A percentile compares a stretch with the other conserved stretches of the same genome.
These are phyloP conservation scores for Globisporangium viniferum DNA, from an alignment of 352 stramenopile species.

Conservation along the genomic window DNA sequence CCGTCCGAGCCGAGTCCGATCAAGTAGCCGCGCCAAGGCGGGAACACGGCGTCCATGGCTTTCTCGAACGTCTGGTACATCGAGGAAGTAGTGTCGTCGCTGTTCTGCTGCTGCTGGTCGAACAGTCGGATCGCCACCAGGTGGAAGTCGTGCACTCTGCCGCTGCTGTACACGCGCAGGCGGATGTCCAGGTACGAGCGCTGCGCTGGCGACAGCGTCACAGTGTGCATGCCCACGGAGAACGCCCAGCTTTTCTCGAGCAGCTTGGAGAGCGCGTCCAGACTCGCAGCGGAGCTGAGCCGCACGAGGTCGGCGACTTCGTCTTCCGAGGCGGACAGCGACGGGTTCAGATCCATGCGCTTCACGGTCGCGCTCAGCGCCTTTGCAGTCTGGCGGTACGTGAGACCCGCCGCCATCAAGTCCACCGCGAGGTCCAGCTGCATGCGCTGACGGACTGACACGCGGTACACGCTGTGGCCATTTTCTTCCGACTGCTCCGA, in stretches of 20 bases:
- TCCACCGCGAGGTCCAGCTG: conserved; percentile 27
- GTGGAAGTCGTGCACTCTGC: conserved; percentile 37
- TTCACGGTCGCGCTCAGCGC: conserved; percentile 19
- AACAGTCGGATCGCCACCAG: conserved; percentile 34
- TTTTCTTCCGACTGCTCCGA: background rate
- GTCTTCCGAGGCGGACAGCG: conserved; percentile 9
- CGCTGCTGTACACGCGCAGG: conserved; percentile 33
- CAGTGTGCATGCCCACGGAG: conserved; percentile 36
- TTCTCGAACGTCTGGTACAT: conserved; percentile 33
- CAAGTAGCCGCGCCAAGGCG: conserved; percentile 32
- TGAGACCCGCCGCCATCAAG: conserved; percentile 21
- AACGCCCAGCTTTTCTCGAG: conserved; percentile 45
- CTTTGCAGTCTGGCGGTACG: conserved; percentile 16
- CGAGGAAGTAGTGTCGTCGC: conserved; percentile 11
- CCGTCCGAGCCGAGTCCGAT: conserved; percentile 36
- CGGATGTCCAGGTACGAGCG: conserved; percentile 43
- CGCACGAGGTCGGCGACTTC: conserved; percentile 31
- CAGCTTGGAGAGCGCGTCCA: conserved; percentile 33
- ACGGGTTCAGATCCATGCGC: conserved; percentile 19
- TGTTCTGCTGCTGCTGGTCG: conserved; percentile 12
- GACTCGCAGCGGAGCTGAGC: conserved; percentile 36
- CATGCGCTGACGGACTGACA: conserved; percentile 16
- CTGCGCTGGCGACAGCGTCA: conserved; percentile 16
- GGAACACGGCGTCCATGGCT: conserved; percentile 33
- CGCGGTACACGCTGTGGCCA: conserved; percentile 18